These are phyloP conservation scores for Verbascum thapsus DNA, from an alignment of 257 asterid genomes.

Conservation along the genomic window DNA sequence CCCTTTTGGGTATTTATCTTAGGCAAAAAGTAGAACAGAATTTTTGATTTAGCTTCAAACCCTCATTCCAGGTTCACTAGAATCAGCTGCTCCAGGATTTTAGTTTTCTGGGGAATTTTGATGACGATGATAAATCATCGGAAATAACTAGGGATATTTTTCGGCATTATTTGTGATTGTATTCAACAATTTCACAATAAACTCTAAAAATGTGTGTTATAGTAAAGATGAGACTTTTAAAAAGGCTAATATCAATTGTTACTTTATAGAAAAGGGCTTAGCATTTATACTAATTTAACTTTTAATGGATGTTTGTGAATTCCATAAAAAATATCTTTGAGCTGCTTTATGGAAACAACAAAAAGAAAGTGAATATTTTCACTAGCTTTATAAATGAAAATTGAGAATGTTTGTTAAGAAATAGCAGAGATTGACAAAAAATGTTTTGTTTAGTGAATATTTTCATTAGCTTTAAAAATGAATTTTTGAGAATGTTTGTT, in stretches of 20 bases:
- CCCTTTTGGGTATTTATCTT: not conserved
- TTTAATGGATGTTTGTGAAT: no score
- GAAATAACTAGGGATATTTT: conserved; percentile 1
- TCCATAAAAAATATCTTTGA: no score
- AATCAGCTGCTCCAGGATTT: conserved; percentile 24
- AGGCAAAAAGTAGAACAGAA: not conserved
- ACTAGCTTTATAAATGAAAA: no score
- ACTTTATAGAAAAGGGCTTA: no score
- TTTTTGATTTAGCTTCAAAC: conserved; percentile 16
- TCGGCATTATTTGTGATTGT: not conserved
- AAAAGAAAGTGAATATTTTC: no score
- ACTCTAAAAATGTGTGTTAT: not conserved
- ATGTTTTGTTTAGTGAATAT: no score
- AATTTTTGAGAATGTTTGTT: no score
- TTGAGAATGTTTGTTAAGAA: no score
- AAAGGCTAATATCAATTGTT: not conserved
- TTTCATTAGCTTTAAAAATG: no score
- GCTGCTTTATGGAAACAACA: no score
- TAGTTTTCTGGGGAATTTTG: conserved; percentile 13
- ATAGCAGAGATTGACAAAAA: no score
- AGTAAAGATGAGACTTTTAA: not conserved
- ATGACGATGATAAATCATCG: conserved; percentile 22
- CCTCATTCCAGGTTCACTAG: conserved; percentile 1
- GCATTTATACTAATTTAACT: no score
- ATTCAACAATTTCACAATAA: not conserved